phyloP scores from a whole-genome alignment of 176 grass and related monocot species.

The Chloris gayana region DNA sequence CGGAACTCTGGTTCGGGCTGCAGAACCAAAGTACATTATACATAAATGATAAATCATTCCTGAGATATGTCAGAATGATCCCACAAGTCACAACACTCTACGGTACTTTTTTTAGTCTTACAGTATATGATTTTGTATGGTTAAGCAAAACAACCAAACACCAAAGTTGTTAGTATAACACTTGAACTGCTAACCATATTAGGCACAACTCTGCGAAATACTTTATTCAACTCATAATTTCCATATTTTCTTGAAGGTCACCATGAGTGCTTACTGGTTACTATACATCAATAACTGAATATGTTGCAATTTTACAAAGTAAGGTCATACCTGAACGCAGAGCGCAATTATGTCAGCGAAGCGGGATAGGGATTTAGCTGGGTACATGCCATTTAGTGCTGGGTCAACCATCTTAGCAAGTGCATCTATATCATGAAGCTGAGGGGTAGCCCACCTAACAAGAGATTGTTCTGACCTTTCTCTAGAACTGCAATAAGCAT shows the following conservation, averaged over 20 bases:
- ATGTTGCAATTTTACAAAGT: slow-evolving; percentile 2
- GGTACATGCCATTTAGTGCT: slow-evolving; percentile 95
- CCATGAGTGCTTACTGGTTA: slow-evolving; percentile 15
- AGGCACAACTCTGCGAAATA: not conserved
- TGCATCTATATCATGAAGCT: slow-evolving; percentile 98
- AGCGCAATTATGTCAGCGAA: slow-evolving; percentile 96
- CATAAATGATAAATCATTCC: not conserved
- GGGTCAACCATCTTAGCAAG: slow-evolving; percentile 98
- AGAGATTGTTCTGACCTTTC: slow-evolving; percentile 89
- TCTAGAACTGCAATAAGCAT: slow-evolving; percentile 73
- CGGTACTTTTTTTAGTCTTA: not conserved
- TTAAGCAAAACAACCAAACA: slow-evolving; percentile 8
- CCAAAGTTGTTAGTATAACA: not conserved
- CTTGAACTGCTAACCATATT: slow-evolving; percentile 7
- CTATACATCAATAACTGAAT: slow-evolving; percentile 15
- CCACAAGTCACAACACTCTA: not conserved
- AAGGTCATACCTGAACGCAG: slow-evolving; percentile 79
- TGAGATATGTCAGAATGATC: slow-evolving; percentile 9
- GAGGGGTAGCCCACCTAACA: slow-evolving; percentile 95
- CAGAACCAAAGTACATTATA: slow-evolving; percentile 31
- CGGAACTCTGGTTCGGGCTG: slow-evolving; percentile 93
- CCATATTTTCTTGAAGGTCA: not conserved
- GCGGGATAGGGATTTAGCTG: slow-evolving; percentile 93
- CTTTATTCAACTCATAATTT: not conserved
- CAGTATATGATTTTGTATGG: not conserved